Evolutionary conservation across 225 moss, liverwort and hornwort species (phyloP).

Genomic region (Bryum argenteum): DNA sequence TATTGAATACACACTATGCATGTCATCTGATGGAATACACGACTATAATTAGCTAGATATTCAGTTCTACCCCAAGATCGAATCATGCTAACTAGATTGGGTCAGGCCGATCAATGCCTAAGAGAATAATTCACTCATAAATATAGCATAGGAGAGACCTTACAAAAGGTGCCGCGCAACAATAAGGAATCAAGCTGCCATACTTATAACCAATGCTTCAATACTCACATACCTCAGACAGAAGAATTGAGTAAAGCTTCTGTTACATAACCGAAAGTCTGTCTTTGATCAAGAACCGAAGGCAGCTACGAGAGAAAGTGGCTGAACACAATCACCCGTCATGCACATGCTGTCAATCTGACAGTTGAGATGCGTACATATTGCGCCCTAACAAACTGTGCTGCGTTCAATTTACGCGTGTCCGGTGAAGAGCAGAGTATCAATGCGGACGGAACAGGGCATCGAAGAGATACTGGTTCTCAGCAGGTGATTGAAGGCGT

Average conservation of each 20-base stretch:
- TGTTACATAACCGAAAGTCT: background rate
- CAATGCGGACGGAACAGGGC: background rate
- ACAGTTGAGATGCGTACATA: background rate
- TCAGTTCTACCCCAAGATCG: conserved; percentile 1
- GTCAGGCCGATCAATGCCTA: background rate
- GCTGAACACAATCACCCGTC: background rate
- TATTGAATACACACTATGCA: background rate
- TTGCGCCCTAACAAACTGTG: background rate
- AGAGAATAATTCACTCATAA: background rate
- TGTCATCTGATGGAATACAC: background rate
- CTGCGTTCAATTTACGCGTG: too few species aligned
- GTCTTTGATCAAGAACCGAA: background rate
- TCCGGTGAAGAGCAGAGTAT: background rate
- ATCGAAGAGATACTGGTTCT: background rate
- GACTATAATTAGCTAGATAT: background rate
- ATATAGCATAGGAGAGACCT: background rate
- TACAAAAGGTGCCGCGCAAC: background rate
- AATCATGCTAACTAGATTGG: background rate
- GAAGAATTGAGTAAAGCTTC: background rate
- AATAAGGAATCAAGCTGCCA: background rate
- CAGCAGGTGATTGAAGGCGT: background rate
- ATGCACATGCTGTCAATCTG: conserved; percentile 9
- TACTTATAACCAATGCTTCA: background rate
- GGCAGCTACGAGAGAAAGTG: background rate
- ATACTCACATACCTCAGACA: background rate